A percentile compares a stretch with the other conserved stretches of the same genome.
phyloP scores from a whole-genome alignment of 73 alveolate genomes.

The Paraurostyla sp. region DNA sequence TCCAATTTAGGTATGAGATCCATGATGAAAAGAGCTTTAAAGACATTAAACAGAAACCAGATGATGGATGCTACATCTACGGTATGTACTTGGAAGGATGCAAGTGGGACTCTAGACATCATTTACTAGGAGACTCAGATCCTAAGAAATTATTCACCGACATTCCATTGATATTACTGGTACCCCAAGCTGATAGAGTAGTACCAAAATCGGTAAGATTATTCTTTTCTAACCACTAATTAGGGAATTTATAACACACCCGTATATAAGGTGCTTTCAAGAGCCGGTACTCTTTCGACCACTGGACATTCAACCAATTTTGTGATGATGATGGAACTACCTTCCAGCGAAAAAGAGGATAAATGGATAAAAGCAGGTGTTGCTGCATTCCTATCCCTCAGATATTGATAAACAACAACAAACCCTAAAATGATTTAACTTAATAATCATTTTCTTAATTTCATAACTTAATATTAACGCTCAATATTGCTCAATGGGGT shows the following conservation, averaged over 20 bases:
- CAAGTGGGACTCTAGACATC: conserved; percentile 95
- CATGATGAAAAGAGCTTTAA: conserved; percentile 87
- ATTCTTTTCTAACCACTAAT: not conserved
- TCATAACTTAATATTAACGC: too few species aligned
- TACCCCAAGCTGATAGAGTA: conserved; percentile 91
- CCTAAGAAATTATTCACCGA: conserved; percentile 97
- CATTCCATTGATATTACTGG: conserved; percentile 93
- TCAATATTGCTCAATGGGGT: too few species aligned
- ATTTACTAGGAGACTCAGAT: conserved; percentile 91
- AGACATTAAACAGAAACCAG: conserved; percentile 94
- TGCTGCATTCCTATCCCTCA: conserved; percentile 99
- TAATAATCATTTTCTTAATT: too few species aligned
- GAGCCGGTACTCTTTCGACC: conserved; percentile 98
- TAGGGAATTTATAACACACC: conserved; percentile 97
- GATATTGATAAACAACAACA: conserved; percentile 89
- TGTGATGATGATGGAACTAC: conserved; percentile 97
- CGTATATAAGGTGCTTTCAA: conserved; percentile 98
- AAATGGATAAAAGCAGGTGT: conserved; percentile 99
- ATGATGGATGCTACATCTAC: conserved; percentile 96
- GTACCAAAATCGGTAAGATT: conserved; percentile 71
- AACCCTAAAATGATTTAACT: too few species aligned
- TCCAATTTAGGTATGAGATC: conserved; percentile 86
- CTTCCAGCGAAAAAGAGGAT: conserved; percentile 94
- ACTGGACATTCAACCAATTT: conserved; percentile 99
- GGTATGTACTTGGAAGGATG: conserved; percentile 99